Conservation (phyloP, 148 eudicot species). For the Rhododendron ferrugineum region DNA sequence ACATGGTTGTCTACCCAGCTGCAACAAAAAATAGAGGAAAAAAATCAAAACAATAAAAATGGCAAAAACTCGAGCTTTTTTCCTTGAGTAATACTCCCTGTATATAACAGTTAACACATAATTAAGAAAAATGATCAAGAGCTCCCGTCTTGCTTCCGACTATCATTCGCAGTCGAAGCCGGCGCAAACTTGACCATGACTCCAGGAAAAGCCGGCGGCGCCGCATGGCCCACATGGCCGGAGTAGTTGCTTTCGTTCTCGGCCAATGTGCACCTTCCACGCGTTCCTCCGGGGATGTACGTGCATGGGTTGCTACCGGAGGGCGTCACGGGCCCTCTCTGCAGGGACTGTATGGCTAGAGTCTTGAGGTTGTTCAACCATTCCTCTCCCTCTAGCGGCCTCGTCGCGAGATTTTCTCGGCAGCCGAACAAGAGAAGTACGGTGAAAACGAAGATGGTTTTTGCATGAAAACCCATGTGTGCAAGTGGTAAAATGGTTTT, state of each 20-base stretch:
- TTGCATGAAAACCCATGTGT: not conserved
- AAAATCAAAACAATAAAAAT: not conserved
- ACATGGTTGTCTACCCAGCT: not conserved
- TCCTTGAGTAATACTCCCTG: not conserved
- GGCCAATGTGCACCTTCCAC: constrained; percentile 9
- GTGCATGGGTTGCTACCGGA: constrained; percentile 8
- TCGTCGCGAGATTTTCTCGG: not conserved
- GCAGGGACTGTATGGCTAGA: not conserved
- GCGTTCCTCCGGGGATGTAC: constrained; percentile 1
- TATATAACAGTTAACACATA: not conserved
- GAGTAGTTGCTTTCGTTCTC: not conserved
- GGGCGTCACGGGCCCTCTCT: constrained; percentile 7
- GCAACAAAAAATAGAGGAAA: not conserved
- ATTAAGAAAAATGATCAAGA: not conserved
- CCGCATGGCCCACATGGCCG: not conserved
- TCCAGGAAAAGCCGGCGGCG: not conserved
- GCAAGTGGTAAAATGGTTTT: not conserved
- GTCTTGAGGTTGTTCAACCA: not conserved
- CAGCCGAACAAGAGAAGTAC: not conserved
- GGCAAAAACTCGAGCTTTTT: not conserved
- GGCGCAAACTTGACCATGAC: not conserved
- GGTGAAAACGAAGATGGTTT: not conserved
- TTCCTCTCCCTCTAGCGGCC: not conserved
- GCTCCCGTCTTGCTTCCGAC: not conserved
- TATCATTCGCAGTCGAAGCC: not conserved